Evolutionary conservation across 164 flowering plant genomes (phyloP), one percentile per base, ranked within the genome.

Genomic region (Chimonanthus salicifolius): DNA sequence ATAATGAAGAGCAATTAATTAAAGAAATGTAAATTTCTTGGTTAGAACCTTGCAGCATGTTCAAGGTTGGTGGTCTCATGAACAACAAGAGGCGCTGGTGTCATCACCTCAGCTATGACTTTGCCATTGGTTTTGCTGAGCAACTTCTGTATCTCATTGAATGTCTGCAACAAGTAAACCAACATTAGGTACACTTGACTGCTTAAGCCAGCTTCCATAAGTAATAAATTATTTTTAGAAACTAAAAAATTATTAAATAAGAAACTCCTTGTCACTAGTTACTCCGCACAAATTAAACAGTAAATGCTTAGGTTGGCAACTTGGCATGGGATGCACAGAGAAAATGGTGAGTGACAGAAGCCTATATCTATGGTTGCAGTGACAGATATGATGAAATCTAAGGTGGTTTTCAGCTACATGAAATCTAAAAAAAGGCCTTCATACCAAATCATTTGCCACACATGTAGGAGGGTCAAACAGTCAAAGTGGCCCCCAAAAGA

Each of bases 111-210:
- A 71, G 87, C 90, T 15, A 94, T 83, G 50, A 90, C 77, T 80
- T 88, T 81, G 49, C 97, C 97, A 68, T 92, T 88, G 74, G 94
- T 91, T 85, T 94, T 92, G 69, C 89, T 85, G 8, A 92, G 94
- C 83, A 89, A 76, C 66, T 83, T 94, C 81, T 94, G 98, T 43
- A 94, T 78, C 80, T 90, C 91, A 51, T 92, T 91, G 78, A 92
- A 92, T 49, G 97, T 90, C 97, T 94, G 88, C 86, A 82, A 21
- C 21, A 54, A 13, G n/a, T 15, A 71, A 46, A 47, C 49, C 21
- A 18, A 62, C 51, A 68, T 13, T 46, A 5, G 18, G 49, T 66
- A 66, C 4, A 11, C 4, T 10, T 65, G n/a, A 62, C 65, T 62
- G 65, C 44, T n/a, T 1, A 8, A 62, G 43, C 65, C 65, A 62